Percentiles rank a stretch among this genome's conserved stretches.
Evolutionary conservation across 2,329 filamentous ascomycete species (phyloP).

Genomic region (Diplocarpon rosae): DNA sequence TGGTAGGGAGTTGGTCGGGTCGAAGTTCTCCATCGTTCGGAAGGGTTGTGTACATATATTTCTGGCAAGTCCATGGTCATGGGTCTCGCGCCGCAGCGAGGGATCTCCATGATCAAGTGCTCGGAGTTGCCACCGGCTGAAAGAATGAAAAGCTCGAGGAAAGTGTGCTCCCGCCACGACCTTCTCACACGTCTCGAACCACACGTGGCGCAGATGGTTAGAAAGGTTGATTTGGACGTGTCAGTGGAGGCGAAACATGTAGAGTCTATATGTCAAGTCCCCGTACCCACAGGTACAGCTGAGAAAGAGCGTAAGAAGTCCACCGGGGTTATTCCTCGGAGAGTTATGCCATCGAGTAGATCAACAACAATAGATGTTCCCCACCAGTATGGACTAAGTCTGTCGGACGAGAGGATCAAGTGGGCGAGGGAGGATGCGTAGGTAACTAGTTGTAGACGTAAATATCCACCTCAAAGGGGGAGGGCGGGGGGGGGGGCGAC

Average conservation of each 20-base stretch:
- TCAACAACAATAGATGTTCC: no score
- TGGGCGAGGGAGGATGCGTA: no score
- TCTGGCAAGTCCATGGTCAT: constrained; percentile 26
- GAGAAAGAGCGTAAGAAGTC: constrained; percentile 16
- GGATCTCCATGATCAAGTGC: constrained; percentile 32
- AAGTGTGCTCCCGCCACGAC: constrained; percentile 7
- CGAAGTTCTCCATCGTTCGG: constrained; percentile 22
- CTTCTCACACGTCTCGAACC: constrained; percentile 10
- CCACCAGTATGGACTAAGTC: no score
- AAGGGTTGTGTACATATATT: constrained; percentile 31
- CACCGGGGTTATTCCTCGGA: constrained; percentile 6
- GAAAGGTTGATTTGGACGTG: constrained; percentile 17
- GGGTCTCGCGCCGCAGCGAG: constrained; percentile 24
- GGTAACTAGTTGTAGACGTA: no score
- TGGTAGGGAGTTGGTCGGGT: constrained; percentile 22
- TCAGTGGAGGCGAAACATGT: constrained; percentile 20
- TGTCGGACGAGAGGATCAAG: no score
- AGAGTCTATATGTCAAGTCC: no score
- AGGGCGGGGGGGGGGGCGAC: no score
- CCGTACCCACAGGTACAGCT: constrained; percentile 16
- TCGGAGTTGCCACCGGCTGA: constrained; percentile 21
- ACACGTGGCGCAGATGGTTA: constrained; percentile 22
- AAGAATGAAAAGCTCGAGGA: constrained; percentile 13
- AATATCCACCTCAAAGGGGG: no score
- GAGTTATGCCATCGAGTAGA: constrained; percentile 16